phyloP scores from a whole-genome alignment of 2,329 filamentous ascomycete species.

The Aphanoascus verrucosus region DNA sequence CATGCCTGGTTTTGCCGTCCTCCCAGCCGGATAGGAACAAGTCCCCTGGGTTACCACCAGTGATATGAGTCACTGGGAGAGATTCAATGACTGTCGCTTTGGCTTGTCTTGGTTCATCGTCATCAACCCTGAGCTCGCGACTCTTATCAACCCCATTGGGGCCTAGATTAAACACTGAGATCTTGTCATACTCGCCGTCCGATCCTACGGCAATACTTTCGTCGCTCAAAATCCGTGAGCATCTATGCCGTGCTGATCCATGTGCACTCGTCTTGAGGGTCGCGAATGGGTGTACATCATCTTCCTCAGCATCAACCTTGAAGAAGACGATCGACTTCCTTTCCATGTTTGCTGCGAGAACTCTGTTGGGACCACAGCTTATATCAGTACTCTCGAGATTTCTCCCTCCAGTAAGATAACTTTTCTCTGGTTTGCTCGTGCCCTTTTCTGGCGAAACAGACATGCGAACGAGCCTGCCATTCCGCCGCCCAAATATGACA shows the following conservation, averaged over 20 bases:
- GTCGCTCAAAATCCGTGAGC: slow-evolving; percentile 44
- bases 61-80: slow-evolving; percentile 21
- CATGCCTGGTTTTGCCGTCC: slow-evolving; percentile 42
- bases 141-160: slow-evolving; percentile 33
- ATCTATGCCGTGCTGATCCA: slow-evolving; percentile 33
- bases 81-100: slow-evolving; percentile 31
- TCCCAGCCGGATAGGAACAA: slow-evolving; percentile 52
- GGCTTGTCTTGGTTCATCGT: slow-evolving; percentile 19
- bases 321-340: slow-evolving; percentile 42
- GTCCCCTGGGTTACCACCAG: slow-evolving; percentile 32
- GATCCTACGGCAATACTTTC: slow-evolving; percentile 42
- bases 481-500: slow-evolving; percentile 47
- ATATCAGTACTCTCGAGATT: slow-evolving; percentile 41
- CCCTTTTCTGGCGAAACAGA: slow-evolving; percentile 26
- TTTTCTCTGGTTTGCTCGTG: slow-evolving; percentile 27
- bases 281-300: slow-evolving; percentile 30
- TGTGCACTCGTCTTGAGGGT: slow-evolving; percentile 23
- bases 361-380: slow-evolving; percentile 29
- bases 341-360: slow-evolving; percentile 45
- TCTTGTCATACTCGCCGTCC: slow-evolving; percentile 35
- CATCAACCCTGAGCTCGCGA: slow-evolving; percentile 29
- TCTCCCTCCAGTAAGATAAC: slow-evolving; percentile 36
- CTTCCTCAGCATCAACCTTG: slow-evolving; percentile 26
- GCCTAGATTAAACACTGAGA: slow-evolving; percentile 43
- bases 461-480: slow-evolving; percentile 40